A percentile compares a stretch with the other conserved stretches of the same genome.
These are phyloP conservation scores for Ustilago bromivora DNA, from an alignment of 1,284 basidiomycete genomes.

Conservation along the genomic window DNA sequence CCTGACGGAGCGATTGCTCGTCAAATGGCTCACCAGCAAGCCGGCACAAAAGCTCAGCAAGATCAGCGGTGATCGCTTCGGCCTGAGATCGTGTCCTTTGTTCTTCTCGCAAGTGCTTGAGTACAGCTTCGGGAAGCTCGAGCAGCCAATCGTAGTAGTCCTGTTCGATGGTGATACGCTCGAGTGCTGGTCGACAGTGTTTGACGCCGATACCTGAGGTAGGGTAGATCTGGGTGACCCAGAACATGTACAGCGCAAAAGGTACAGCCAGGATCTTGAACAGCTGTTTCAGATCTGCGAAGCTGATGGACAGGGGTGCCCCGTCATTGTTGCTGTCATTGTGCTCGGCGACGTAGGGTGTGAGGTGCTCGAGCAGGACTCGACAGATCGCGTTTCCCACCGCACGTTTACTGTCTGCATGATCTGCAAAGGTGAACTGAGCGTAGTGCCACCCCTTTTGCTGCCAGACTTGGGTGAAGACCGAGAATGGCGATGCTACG, in stretches of 20 bases:
- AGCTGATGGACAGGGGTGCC: background rate
- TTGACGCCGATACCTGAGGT: conserved; percentile 44
- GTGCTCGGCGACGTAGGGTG: conserved; percentile 7
- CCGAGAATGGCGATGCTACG: conserved; percentile 27
- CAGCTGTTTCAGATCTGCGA: conserved; percentile 27
- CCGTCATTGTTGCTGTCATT: background rate
- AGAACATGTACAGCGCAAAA: conserved; percentile 41
- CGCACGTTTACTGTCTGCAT: conserved; percentile 35
- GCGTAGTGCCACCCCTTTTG: conserved; percentile 37
- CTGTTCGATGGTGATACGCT: conserved; percentile 38
- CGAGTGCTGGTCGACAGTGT: conserved; percentile 37
- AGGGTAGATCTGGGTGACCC: conserved; percentile 37
- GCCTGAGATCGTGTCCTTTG: conserved; percentile 9
- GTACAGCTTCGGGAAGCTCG: conserved; percentile 17
- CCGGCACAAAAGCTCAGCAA: conserved; percentile 29
- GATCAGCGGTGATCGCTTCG: conserved; percentile 21
- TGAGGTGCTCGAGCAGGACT: conserved; percentile 26
- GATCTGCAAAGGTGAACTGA: conserved; percentile 47
- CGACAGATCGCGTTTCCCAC: conserved; percentile 35
- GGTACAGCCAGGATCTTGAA: conserved; percentile 26
- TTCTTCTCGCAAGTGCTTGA: conserved; percentile 28
- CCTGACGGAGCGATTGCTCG: background rate
- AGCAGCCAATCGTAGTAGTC: conserved; percentile 37
- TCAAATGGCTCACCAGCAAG: conserved; percentile 19
- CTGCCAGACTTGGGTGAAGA: conserved; percentile 32